Conservation (phyloP, 1,284 basidiomycete species). For the Cystodermella granulosa region DNA sequence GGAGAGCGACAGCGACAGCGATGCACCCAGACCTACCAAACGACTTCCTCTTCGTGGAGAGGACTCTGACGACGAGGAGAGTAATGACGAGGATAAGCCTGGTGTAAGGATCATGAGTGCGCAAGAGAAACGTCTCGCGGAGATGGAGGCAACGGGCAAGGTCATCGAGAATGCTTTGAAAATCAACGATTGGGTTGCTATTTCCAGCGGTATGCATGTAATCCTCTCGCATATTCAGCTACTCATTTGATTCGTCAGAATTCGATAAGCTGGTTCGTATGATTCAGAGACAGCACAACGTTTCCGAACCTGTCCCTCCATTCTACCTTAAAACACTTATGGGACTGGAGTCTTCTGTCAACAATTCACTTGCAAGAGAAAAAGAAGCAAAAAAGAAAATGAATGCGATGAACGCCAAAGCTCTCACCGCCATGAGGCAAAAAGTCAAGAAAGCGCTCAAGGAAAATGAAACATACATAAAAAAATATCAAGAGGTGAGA, state of each 20-base stretch:
- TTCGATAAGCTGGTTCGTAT: constrained; percentile 94
- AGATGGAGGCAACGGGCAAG: constrained; percentile 86
- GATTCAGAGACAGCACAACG: constrained; percentile 83
- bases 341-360: constrained; percentile 75
- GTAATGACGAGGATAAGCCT: constrained; percentile 65
- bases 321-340: constrained; percentile 79
- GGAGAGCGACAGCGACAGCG: constrained; percentile 48
- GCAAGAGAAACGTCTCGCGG: constrained; percentile 79
- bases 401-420: constrained; percentile 91
- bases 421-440: constrained; percentile 94
- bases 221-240: not conserved
- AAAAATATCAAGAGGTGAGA: constrained; percentile 73
- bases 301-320: constrained; percentile 82
- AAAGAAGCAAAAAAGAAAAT: constrained; percentile 95
- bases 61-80: constrained; percentile 61
- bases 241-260: constrained; percentile 49
- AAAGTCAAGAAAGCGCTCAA: constrained; percentile 89
- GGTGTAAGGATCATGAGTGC: constrained; percentile 75
- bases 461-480: constrained; percentile 82
- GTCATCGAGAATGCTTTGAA: constrained; percentile 92
- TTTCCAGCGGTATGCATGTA: constrained; percentile 66
- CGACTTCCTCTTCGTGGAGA: constrained; percentile 31
- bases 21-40: constrained; percentile 30
- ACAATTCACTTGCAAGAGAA: constrained; percentile 73
- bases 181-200: constrained; percentile 95